phyloP scores from a whole-genome alignment of 495 filamentous ascomycete species.

The Xylaria nigripes region DNA sequence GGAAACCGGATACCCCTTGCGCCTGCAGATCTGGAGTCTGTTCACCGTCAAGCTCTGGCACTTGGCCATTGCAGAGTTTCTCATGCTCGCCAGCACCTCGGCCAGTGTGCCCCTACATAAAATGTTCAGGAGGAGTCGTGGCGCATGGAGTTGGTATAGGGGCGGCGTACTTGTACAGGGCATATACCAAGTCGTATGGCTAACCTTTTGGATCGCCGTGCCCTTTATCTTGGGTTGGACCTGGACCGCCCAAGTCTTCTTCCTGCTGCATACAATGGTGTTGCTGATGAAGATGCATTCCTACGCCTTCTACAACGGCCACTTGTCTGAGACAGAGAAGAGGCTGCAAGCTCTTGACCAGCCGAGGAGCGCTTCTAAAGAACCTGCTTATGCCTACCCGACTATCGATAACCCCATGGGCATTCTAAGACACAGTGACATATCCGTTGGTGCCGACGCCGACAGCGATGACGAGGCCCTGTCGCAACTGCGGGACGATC shows the following conservation, averaged over 20 bases:
- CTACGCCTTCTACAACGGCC: slow-evolving; percentile 95
- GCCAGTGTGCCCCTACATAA: slow-evolving; percentile 67
- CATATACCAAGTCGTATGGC: slow-evolving; percentile 69
- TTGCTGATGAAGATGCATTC: slow-evolving; percentile 99
- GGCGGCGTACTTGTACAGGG: slow-evolving; percentile 77
- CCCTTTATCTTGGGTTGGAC: slow-evolving; percentile 88
- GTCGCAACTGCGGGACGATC: slow-evolving; percentile 65
- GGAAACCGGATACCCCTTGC: slow-evolving; percentile 80
- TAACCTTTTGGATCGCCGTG: slow-evolving; percentile 76
- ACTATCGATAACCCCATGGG: slow-evolving; percentile 49
- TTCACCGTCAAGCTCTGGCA: slow-evolving; percentile 85
- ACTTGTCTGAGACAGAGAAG: slow-evolving; percentile 78
- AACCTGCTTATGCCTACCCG: slow-evolving; percentile 69
- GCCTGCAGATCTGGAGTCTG: slow-evolving; percentile 75
- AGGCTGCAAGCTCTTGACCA: slow-evolving; percentile 72
- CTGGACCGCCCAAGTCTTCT: slow-evolving; percentile 88
- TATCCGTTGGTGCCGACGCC: slow-evolving; percentile 17
- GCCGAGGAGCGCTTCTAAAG: slow-evolving; percentile 58
- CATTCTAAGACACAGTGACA: slow-evolving; percentile 21
- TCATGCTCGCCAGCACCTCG: slow-evolving; percentile 72
- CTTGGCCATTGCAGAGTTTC: slow-evolving; percentile 68
- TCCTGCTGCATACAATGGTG: slow-evolving; percentile 81
- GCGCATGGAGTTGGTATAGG: slow-evolving; percentile 61
- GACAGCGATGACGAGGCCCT: slow-evolving; percentile 44
- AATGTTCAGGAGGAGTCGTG: slow-evolving; percentile 47